Base-by-base conservation (phyloP, 495 filamentous ascomycete species). In the Penicillium cataractarum region DNA sequence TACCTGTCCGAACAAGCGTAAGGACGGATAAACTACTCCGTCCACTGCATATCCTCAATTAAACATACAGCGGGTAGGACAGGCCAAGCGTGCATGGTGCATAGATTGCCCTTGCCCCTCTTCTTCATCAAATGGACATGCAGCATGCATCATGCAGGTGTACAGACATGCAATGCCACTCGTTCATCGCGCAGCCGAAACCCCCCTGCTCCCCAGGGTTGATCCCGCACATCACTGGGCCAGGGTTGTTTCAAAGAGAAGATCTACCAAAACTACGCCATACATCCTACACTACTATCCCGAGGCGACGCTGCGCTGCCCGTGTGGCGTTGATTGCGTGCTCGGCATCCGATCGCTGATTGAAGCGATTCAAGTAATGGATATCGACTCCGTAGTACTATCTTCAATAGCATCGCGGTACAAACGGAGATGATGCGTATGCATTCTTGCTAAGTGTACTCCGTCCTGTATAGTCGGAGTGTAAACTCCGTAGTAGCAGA, bases 21-120 rank as follows among this genome's bases (percentile, higher is more conserved):
- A 29, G 10, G 32, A 19, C 44, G 27, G 29, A 49, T 31, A 63
- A 55, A 65, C 65, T 59, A 2, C 42, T 12, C 21, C 42, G 60
- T 68, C 60, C 59, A 65, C 59, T 60, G 62, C 60, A 63, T 46
- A 68, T 68, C 65, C 33, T 71, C 33, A 71, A 65, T 67, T 67
- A 13, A 46, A 61, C 35, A n/a, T 49, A 17, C 51, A 48, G 33
- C 42, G 21, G 50, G 57, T 44, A 63, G 37, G 4, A 55, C 35
- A 57, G 48, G 60, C 26, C 27, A 39, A 29, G 46, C 24, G 27
- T 29, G 46, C 46, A 29, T 50, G n/a, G 46, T 50, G 24, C 46
- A 50, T 26, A 4, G 6, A 50, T 39, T 4, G 9, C 42, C 42
- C 42, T 60, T 54, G 50, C 50, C 58, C 58, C 48, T 39, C 56